Conservation (phyloP, 2,329 filamentous ascomycete species). For the Emmonsiellopsis sp. region DNA sequence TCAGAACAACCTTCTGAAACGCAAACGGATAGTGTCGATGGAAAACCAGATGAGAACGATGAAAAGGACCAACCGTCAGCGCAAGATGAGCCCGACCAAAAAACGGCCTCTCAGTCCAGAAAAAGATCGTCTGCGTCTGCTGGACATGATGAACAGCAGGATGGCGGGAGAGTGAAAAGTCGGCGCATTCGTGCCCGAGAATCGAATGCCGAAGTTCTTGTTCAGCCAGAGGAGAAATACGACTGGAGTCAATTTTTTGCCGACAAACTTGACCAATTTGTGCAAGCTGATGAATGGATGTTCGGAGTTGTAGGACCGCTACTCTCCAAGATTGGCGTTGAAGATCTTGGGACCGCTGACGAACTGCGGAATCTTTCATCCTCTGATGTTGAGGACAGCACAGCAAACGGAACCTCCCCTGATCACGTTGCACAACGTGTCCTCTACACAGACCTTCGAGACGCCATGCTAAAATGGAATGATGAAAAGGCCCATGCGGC, state of each 20-base stretch:
- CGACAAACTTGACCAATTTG: slow-evolving; percentile 44
- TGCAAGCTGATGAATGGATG: slow-evolving; percentile 49
- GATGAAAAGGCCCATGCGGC: slow-evolving; percentile 36
- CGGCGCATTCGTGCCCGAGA: slow-evolving; percentile 54
- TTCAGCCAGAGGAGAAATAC: slow-evolving; percentile 38
- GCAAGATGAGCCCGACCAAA: slow-evolving; percentile 23
- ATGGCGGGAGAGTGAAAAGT: slow-evolving; percentile 50
- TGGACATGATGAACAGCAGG: slow-evolving; percentile 48
- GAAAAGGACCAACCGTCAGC: slow-evolving; percentile 15
- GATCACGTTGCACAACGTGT: slow-evolving; percentile 8
- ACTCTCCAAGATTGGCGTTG: slow-evolving; percentile 43
- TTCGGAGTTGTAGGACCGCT: slow-evolving; percentile 46
- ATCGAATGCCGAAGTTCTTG: slow-evolving; percentile 40
- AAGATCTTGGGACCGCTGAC: slow-evolving; percentile 36
- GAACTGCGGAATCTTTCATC: slow-evolving; percentile 24
- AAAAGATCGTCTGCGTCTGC: slow-evolving; percentile 55
- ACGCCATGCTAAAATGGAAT: slow-evolving; percentile 35
- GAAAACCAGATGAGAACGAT: background rate
- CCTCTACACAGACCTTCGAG: slow-evolving; percentile 37
- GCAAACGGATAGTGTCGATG: background rate
- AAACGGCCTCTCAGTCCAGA: slow-evolving; percentile 31
- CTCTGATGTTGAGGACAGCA: slow-evolving; percentile 10
- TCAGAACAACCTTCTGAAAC: background rate
- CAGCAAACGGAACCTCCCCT: slow-evolving; percentile 9
- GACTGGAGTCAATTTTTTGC: slow-evolving; percentile 46